phyloP scores from a whole-genome alignment of 2,329 filamentous ascomycete genomes.

The Aspergillus hiratsukae region DNA sequence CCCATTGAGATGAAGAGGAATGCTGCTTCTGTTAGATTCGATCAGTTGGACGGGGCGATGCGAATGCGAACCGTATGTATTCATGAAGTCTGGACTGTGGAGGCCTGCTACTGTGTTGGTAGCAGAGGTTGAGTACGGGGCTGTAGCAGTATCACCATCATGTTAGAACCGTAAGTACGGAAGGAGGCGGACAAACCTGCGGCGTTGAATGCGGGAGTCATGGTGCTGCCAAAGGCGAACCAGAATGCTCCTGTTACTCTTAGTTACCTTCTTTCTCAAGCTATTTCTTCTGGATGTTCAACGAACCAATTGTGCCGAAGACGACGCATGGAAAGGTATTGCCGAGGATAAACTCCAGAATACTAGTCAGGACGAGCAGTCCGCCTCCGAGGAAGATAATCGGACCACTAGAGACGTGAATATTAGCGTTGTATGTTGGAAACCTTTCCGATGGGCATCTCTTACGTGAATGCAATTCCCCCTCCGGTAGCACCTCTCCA shows the following conservation, averaged over 20 bases:
- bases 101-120: slow-evolving; percentile 22
- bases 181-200: slow-evolving; percentile 37
- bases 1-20: slow-evolving; percentile 66
- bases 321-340: slow-evolving; percentile 59
- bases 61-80: slow-evolving; percentile 18
- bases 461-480: slow-evolving; percentile 23
- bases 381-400: slow-evolving; percentile 53
- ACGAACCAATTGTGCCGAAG: slow-evolving; percentile 49
- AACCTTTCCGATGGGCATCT: not conserved
- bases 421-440: not conserved
- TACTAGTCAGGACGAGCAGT: slow-evolving; percentile 48
- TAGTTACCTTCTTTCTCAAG: not conserved
- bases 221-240: slow-evolving; percentile 52
- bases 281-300: not conserved
- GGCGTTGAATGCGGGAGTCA: slow-evolving; percentile 52
- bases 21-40: slow-evolving; percentile 8
- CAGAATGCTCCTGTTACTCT: slow-evolving; percentile 45
- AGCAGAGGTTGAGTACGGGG: slow-evolving; percentile 23
- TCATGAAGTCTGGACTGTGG: slow-evolving; percentile 18
- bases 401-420: slow-evolving; percentile 36
- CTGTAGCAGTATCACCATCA: slow-evolving; percentile 1
- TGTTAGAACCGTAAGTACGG: not conserved
- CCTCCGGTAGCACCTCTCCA: slow-evolving; percentile 24
- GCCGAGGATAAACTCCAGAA: slow-evolving; percentile 55
- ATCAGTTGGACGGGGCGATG: not conserved